Conservation (phyloP, 306 rosid species). For the Dryas alaskensis region DNA sequence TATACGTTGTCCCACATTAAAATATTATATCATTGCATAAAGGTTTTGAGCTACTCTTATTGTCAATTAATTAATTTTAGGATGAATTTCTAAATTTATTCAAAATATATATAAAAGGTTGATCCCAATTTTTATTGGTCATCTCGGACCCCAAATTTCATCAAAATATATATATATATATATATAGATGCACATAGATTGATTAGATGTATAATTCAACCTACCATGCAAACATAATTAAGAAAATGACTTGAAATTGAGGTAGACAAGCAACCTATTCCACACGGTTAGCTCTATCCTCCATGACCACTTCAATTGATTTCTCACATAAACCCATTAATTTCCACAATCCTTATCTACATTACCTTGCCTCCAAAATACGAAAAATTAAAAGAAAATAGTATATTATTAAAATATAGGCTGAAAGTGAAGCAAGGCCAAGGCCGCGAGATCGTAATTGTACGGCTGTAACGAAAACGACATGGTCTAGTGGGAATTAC, state of each 20-base stretch:
- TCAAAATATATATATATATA: no score
- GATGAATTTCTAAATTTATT: no score
- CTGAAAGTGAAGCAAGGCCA: background rate
- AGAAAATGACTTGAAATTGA: conserved; percentile 8
- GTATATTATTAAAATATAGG: background rate
- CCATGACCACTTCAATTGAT: conserved; percentile 15
- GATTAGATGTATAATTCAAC: conserved; percentile 8
- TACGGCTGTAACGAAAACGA: background rate
- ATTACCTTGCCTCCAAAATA: background rate
- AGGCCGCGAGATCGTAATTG: background rate
- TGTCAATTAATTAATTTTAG: no score
- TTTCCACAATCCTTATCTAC: background rate
- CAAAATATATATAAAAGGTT: no score
- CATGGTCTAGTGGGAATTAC: background rate
- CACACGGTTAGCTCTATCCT: conserved; percentile 19
- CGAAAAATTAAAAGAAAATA: background rate
- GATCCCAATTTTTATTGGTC: no score
- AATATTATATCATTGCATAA: no score
- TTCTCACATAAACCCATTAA: background rate
- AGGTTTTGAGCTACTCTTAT: no score
- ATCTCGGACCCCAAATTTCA: no score
- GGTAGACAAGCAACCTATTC: conserved; percentile 16
- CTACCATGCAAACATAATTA: conserved; percentile 14
- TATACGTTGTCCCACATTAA: no score
- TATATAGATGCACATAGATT: no score